phyloP scores from a whole-genome alignment of 192 early-diverging fungal genomes.

The Backusella parvicylindrica region DNA sequence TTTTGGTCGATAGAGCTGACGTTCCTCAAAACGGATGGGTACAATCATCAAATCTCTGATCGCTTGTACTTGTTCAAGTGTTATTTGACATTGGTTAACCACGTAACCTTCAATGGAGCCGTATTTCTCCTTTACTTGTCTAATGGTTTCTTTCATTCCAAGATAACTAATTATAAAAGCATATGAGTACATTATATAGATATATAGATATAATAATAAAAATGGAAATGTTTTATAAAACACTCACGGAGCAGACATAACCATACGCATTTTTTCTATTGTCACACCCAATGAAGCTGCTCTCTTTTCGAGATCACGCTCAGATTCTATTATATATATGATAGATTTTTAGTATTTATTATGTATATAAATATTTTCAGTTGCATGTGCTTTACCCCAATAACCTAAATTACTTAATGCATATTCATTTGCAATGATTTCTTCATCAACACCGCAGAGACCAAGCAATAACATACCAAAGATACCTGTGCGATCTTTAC shows the following conservation, averaged over 20 bases:
- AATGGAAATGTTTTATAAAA: not conserved
- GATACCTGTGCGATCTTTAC: constrained; percentile 68
- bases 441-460: constrained; percentile 62
- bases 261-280: constrained; percentile 30
- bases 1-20: constrained; percentile 24
- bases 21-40: constrained; percentile 38
- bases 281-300: constrained; percentile 10
- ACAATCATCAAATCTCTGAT: constrained; percentile 41
- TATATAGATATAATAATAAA: not conserved
- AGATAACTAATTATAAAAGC: constrained; percentile 13
- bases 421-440: constrained; percentile 65
- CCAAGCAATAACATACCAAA: constrained; percentile 55
- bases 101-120: constrained; percentile 49
- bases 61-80: constrained; percentile 30
- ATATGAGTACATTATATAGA: not conserved
- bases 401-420: constrained; percentile 49
- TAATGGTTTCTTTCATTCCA: constrained; percentile 36
- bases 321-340: constrained; percentile 8
- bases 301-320: constrained; percentile 23
- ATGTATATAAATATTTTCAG: not conserved
- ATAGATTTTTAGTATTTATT: not conserved
- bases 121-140: constrained; percentile 41
- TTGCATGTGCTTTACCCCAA: constrained; percentile 22
- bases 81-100: constrained; percentile 35
- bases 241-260: constrained; percentile 32